Conservation (phyloP, 305 asterid genomes). For the Rubia tinctorum region DNA sequence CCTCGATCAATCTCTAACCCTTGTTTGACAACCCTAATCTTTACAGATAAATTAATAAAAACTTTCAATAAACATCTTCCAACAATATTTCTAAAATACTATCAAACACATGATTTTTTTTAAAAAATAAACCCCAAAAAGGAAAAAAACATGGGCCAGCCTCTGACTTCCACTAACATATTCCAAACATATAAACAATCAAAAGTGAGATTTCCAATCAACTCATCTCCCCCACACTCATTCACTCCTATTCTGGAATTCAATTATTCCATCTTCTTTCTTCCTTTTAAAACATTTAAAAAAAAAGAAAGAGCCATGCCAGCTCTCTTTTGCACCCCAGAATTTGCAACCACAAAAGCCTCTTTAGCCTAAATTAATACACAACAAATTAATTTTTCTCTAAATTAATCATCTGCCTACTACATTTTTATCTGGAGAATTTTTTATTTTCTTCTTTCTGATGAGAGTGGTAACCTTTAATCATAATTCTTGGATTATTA, state of each 20-base stretch:
- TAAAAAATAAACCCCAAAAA: conserved; percentile 25
- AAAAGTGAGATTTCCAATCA: conserved; percentile 68
- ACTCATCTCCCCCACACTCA: conserved; percentile 43
- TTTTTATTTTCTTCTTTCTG: neutral
- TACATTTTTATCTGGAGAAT: neutral
- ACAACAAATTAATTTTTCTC: conserved; percentile 10
- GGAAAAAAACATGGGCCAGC: conserved; percentile 40
- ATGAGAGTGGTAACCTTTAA: conserved; percentile 20
- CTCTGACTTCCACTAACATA: conserved; percentile 84
- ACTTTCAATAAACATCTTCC: too few relatives aligned
- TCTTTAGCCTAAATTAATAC: conserved; percentile 20
- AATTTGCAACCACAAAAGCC: conserved; percentile 30
- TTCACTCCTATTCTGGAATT: conserved; percentile 51
- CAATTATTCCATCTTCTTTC: conserved; percentile 48
- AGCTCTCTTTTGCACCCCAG: conserved; percentile 40
- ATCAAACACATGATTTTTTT: neutral
- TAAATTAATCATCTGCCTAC: neutral
- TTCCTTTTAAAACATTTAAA: conserved; percentile 21
- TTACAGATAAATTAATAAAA: too few relatives aligned
- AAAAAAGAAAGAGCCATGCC: conserved; percentile 39
- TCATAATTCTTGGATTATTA: conserved; percentile 60
- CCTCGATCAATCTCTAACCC: too few relatives aligned
- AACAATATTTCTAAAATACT: too few relatives aligned
- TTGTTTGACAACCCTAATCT: too few relatives aligned
- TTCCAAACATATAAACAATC: conserved; percentile 75